Percentiles rank a stretch among this genome's conserved stretches.
Conservation (phyloP, 2,329 filamentous ascomycete species). For the Sphaceloma murrayae region DNA sequence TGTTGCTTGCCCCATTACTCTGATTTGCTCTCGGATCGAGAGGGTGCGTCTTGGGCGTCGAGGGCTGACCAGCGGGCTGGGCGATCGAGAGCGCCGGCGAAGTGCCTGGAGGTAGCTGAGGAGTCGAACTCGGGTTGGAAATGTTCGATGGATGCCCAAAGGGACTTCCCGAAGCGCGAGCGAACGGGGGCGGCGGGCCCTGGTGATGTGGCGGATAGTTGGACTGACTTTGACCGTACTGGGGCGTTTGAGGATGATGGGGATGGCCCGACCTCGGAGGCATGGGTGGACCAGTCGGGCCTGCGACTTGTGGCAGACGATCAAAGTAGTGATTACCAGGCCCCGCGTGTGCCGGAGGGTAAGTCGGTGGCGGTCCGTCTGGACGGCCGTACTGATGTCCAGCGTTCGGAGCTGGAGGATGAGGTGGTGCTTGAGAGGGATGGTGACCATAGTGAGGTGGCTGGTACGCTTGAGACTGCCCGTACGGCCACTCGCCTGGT, state of each 20-base stretch:
- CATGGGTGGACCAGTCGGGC: constrained; percentile 1
- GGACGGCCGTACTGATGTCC: constrained; percentile 8
- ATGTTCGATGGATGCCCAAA: constrained; percentile 8
- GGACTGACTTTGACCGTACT: neutral
- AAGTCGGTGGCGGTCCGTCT: constrained; percentile 1
- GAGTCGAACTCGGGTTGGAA: constrained; percentile 9
- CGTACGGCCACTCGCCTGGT: constrained; percentile 7
- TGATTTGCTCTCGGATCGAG: neutral
- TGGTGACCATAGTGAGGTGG: constrained; percentile 12
- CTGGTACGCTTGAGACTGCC: constrained; percentile 1
- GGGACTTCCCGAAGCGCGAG: constrained; percentile 1
- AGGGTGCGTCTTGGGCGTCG: constrained; percentile 8
- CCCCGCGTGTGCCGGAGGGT: too few relatives aligned
- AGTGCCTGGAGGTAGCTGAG: constrained; percentile 4
- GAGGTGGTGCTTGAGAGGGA: constrained; percentile 2
- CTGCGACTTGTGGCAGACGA: constrained; percentile 2
- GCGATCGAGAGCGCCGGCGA: constrained; percentile 9
- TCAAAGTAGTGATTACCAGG: constrained; percentile 2
- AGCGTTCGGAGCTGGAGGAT: constrained; percentile 4
- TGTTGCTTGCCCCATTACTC: constrained; percentile 11
- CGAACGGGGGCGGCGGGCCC: constrained; percentile 9
- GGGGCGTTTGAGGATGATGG: constrained; percentile 8
- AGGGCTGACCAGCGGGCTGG: constrained; percentile 3
- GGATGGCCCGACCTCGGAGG: constrained; percentile 7
- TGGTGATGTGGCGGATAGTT: constrained; percentile 7